phyloP scores from a whole-genome alignment of 2,329 filamentous ascomycete genomes.

The Scedosporium boydii region DNA sequence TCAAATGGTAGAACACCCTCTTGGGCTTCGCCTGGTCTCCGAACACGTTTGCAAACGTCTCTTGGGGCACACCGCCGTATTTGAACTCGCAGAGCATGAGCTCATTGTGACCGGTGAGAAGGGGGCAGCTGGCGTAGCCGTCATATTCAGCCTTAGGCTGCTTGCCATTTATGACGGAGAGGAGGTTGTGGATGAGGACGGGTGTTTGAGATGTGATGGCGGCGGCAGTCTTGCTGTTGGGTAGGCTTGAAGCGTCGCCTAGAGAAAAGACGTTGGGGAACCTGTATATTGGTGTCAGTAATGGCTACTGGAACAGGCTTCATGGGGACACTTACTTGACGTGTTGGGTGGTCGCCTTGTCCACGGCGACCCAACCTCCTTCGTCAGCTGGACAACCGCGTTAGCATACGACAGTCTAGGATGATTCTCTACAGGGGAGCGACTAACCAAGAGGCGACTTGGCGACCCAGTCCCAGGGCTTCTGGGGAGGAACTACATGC shows the following conservation, averaged over 20 bases:
- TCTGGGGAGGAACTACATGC: slow-evolving; percentile 22
- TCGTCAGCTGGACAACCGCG: slow-evolving; percentile 7
- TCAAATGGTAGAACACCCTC: slow-evolving; percentile 29
- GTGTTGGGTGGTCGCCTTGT: slow-evolving; percentile 14
- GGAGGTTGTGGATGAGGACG: slow-evolving; percentile 31
- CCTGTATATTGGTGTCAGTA: background rate
- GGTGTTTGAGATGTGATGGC: slow-evolving; percentile 33
- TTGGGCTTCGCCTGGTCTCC: slow-evolving; percentile 29
- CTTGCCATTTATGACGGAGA: slow-evolving; percentile 24
- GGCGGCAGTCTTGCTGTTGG: slow-evolving; percentile 33
- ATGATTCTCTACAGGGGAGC: slow-evolving; percentile 12
- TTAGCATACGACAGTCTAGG: background rate
- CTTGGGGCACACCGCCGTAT: slow-evolving; percentile 34
- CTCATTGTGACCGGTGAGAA: slow-evolving; percentile 32
- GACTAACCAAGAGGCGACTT: slow-evolving; percentile 4
- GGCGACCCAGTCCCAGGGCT: slow-evolving; percentile 10
- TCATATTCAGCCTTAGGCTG: slow-evolving; percentile 25
- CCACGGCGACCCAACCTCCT: slow-evolving; percentile 14
- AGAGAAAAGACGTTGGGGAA: slow-evolving; percentile 27
- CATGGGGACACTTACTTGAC: slow-evolving; percentile 11
- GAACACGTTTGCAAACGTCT: slow-evolving; percentile 27
- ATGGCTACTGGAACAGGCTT: background rate
- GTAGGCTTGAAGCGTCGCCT: slow-evolving; percentile 27
- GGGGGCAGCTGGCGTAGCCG: slow-evolving; percentile 35
- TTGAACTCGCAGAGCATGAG: slow-evolving; percentile 38